Base-by-base conservation (phyloP, 1,284 basidiomycete species). In the Apiotrichum siamense region DNA sequence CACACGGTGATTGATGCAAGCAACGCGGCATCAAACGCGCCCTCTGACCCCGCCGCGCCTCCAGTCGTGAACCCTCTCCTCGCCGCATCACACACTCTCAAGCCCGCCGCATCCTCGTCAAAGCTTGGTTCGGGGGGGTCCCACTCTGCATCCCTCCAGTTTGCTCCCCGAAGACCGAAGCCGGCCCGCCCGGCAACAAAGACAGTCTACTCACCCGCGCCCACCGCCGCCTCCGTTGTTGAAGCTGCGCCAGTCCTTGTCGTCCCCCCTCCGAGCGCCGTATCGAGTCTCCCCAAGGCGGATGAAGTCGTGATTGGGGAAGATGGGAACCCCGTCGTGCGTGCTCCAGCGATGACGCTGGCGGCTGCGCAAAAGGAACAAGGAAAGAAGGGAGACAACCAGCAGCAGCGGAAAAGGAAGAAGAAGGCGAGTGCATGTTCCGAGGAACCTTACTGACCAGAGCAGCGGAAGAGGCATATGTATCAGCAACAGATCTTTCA, bases 261-360 rank as follows among this genome's bases (percentile, higher is more conserved):
- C 37, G 47, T 31, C 15, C 39, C 52, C 11, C 25, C 31, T 31
- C 43, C 20, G 7, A 6, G 26, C 18, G 21, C 23, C 15, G n/a
- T 15, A 2, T 4, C 40, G 3, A n/a, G n/a, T n/a, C n/a, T n/a
- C n/a, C n/a, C 33, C 12, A 45, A 26, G 23, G 25, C 12, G 7
- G 44, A 36, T n/a, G 44, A 35, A 4, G 33, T 26, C n/a, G 44
- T 36, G 7, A 36, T 24, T 12, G 51, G 33, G 7, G 41, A 18
- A 1, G 48, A 37, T 21, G 39, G 20, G 7, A 33, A 33, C 20
- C 38, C 47, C 5, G 24, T 35, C 24, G 24, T 45, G 15, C 38
- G 55, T 45, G 70, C 70, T 13, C 73, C 73, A 9, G 62, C 69
- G 18, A 73, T 73, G 70, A 70, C 65, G 2, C 50, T 73, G 24